phyloP scores from a whole-genome alignment of 129 eudicot genomes.

The Heracleum sosnowskyi region DNA sequence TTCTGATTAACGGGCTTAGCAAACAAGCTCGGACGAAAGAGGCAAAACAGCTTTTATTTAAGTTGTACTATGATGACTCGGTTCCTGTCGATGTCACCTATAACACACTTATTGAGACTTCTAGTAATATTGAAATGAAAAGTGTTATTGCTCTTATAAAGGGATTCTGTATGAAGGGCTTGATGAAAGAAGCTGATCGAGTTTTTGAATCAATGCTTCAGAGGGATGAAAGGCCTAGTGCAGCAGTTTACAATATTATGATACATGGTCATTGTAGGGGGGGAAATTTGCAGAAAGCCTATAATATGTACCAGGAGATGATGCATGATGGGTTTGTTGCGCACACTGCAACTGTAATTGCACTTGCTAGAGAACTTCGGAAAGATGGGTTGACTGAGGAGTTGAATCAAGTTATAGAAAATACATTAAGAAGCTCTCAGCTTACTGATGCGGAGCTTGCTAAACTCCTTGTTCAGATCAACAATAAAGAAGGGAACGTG shows the following conservation, averaged over 20 bases:
- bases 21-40: slow-evolving; percentile 85
- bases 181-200: slow-evolving; percentile 86
- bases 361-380: slow-evolving; percentile 59
- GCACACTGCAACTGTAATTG: slow-evolving; percentile 72
- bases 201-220: slow-evolving; percentile 64
- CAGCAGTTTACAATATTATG: slow-evolving; percentile 61
- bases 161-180: slow-evolving; percentile 93
- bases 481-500: slow-evolving; percentile 85
- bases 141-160: slow-evolving; percentile 64
- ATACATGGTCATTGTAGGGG: slow-evolving; percentile 85
- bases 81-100: slow-evolving; percentile 76
- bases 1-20: slow-evolving; percentile 79
- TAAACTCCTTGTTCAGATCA: slow-evolving; percentile 69
- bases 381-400: slow-evolving; percentile 49
- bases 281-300: slow-evolving; percentile 67
- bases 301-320: slow-evolving; percentile 65
- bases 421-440: slow-evolving; percentile 61
- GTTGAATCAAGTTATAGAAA: slow-evolving; percentile 53
- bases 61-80: slow-evolving; percentile 59
- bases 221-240: slow-evolving; percentile 35
- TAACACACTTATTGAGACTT: slow-evolving; percentile 60
- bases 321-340: slow-evolving; percentile 48
- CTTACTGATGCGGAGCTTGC: slow-evolving; percentile 79
- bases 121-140: slow-evolving; percentile 45
- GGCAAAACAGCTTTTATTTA: slow-evolving; percentile 78